Percentiles rank a stretch among this genome's conserved stretches.
These are phyloP conservation scores for Lepiota venenata DNA, from an alignment of 768 basidiomycete genomes.

Conservation along the genomic window DNA sequence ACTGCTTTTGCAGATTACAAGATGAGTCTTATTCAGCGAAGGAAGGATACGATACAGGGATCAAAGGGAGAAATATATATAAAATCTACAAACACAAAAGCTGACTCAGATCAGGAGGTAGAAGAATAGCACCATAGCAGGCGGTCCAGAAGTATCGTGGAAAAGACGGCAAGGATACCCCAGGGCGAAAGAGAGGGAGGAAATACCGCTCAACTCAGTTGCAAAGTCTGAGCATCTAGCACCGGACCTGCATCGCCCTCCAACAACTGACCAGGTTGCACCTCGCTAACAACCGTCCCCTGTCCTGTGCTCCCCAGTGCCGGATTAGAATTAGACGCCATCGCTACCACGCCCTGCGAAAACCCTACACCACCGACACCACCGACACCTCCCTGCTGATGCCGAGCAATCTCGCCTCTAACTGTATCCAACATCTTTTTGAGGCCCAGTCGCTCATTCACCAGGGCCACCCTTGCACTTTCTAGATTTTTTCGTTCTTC, in stretches of 20 bases:
- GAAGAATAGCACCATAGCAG: too few relatives aligned
- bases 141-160: background rate
- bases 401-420: constrained; percentile 45
- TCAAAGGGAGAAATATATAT: too few relatives aligned
- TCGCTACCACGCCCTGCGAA: constrained; percentile 16
- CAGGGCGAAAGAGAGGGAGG: background rate
- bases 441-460: constrained; percentile 72
- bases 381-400: constrained; percentile 8
- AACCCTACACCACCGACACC: constrained; percentile 11
- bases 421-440: constrained; percentile 72
- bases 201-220: constrained; percentile 32
- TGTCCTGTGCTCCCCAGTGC: constrained; percentile 58
- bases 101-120: too few relatives aligned
- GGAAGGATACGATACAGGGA: too few relatives aligned
- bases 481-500: constrained; percentile 87
- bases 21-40: too few relatives aligned
- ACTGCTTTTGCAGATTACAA: too few relatives aligned
- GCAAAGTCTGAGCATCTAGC: constrained; percentile 50
- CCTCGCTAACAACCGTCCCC: constrained; percentile 54
- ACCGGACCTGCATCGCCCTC: constrained; percentile 57
- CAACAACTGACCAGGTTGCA: constrained; percentile 37
- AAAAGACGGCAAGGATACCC: background rate
- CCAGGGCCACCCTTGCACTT: constrained; percentile 72
- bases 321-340: constrained; percentile 24
- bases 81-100: too few relatives aligned